A percentile compares a stretch with the other conserved stretches of the same genome.
Conservation (phyloP, 192 early-diverging fungal genomes). For the Paraglomus occultum region DNA sequence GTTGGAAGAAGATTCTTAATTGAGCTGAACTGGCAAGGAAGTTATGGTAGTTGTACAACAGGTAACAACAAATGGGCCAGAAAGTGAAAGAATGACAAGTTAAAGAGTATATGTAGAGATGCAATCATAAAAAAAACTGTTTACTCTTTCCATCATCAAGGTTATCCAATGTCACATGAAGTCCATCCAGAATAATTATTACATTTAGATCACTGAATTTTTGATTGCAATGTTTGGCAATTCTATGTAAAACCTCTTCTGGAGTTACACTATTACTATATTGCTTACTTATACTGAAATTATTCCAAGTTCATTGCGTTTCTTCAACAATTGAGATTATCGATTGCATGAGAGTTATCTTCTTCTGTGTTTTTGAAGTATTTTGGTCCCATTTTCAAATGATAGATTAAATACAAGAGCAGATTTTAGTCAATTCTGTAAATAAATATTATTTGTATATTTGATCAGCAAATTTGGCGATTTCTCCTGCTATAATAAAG, state of each 20-base stretch:
- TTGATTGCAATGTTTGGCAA: not conserved
- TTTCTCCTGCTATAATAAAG: slow-evolving; percentile 9
- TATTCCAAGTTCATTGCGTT: not conserved
- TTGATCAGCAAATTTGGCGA: slow-evolving; percentile 6
- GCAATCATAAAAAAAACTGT: too few species aligned
- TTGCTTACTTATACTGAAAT: not conserved
- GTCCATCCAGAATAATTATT: slow-evolving; percentile 4
- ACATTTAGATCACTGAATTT: not conserved
- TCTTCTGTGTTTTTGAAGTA: not conserved
- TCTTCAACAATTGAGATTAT: not conserved
- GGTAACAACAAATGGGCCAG: too few species aligned
- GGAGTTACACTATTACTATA: not conserved
- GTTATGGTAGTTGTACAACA: too few species aligned
- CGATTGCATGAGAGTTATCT: not conserved
- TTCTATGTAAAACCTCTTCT: not conserved
- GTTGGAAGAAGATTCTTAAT: too few species aligned
- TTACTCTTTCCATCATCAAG: not conserved
- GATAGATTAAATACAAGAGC: slow-evolving; percentile 19
- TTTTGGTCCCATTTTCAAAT: slow-evolving; percentile 16
- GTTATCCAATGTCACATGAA: not conserved
- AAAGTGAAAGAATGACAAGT: too few species aligned
- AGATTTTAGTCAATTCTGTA: not conserved
- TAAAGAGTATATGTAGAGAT: too few species aligned
- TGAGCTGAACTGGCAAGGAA: too few species aligned
- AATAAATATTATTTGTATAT: not conserved